Conservation (phyloP, 257 asterid species). For the Mitragyna speciosa region DNA sequence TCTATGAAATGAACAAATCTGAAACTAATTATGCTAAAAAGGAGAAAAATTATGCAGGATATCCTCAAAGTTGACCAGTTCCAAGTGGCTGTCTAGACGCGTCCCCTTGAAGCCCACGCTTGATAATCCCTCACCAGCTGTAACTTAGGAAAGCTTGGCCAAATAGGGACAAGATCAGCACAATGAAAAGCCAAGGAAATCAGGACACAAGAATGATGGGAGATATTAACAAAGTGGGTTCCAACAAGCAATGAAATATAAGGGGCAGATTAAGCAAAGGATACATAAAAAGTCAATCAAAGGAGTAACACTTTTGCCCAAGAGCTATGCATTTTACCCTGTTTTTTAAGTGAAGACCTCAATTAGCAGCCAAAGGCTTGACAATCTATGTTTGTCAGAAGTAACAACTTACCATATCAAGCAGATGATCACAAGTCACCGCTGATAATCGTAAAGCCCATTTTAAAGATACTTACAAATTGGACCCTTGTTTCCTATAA, state of each 20-base stretch:
- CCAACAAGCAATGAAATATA: neutral
- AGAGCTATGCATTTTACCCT: neutral
- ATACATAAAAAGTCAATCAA: neutral
- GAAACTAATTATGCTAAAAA: too few species aligned
- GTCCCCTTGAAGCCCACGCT: conserved; percentile 98
- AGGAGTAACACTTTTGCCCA: neutral
- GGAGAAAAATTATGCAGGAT: neutral
- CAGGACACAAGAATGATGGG: neutral
- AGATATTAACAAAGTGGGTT: neutral
- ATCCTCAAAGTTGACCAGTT: conserved; percentile 67
- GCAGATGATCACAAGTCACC: too few species aligned
- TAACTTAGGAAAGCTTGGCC: conserved; percentile 12
- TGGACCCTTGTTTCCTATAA: too few species aligned
- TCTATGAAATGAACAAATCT: neutral
- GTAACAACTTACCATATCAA: neutral
- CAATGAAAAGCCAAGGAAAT: neutral
- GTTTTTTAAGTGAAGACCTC: neutral
- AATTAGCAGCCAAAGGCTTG: neutral
- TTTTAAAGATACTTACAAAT: too few species aligned
- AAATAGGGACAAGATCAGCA: neutral
- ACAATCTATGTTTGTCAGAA: neutral
- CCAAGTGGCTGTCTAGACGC: conserved; percentile 92
- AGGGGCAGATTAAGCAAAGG: neutral
- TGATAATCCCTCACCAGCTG: conserved; percentile 87
- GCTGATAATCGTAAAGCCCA: too few species aligned